These are phyloP conservation scores for Cyclotella baltica DNA, from an alignment of 108 stramenopile genomes.

Conservation along the genomic window DNA sequence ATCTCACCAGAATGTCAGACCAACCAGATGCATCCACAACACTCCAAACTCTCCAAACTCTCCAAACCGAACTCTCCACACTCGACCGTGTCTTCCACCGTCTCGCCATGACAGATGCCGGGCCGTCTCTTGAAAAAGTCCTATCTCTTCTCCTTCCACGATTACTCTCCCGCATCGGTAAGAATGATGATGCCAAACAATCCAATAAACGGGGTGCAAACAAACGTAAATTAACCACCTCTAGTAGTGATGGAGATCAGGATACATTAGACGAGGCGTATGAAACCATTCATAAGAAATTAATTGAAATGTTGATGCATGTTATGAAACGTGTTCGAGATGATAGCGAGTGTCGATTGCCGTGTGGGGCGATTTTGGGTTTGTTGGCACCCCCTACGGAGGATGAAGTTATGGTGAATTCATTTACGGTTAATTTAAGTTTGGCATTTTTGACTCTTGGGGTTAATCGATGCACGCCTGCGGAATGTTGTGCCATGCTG, in stretches of 20 bases:
- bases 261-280: slow-evolving; percentile 28
- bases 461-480: slow-evolving; percentile 58
- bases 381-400: slow-evolving; percentile 33
- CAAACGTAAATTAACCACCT: slow-evolving; percentile 33
- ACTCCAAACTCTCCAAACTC: slow-evolving; percentile 21
- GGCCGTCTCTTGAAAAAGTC: slow-evolving; percentile 58
- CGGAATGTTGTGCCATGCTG: slow-evolving; percentile 44
- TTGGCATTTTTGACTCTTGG: slow-evolving; percentile 80
- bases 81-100: slow-evolving; percentile 79
- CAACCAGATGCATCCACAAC: not conserved
- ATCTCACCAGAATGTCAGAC: not conserved
- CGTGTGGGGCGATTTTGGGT: slow-evolving; percentile 64
- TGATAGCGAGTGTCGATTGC: slow-evolving; percentile 59
- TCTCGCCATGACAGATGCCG: slow-evolving; percentile 73
- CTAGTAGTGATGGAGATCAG: not conserved
- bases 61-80: slow-evolving; percentile 59
- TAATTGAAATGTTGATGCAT: slow-evolving; percentile 80
- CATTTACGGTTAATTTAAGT: slow-evolving; percentile 77
- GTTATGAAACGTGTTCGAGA: slow-evolving; percentile 82
- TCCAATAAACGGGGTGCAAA: slow-evolving; percentile 13
- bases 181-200: slow-evolving; percentile 61
- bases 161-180: slow-evolving; percentile 73
- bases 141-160: slow-evolving; percentile 73
- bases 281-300: slow-evolving; percentile 70
- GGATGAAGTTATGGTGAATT: slow-evolving; percentile 45